Evolutionary conservation across 2,329 filamentous ascomycete genomes (phyloP).

Genomic region (Chaetoscypha palmicola): DNA sequence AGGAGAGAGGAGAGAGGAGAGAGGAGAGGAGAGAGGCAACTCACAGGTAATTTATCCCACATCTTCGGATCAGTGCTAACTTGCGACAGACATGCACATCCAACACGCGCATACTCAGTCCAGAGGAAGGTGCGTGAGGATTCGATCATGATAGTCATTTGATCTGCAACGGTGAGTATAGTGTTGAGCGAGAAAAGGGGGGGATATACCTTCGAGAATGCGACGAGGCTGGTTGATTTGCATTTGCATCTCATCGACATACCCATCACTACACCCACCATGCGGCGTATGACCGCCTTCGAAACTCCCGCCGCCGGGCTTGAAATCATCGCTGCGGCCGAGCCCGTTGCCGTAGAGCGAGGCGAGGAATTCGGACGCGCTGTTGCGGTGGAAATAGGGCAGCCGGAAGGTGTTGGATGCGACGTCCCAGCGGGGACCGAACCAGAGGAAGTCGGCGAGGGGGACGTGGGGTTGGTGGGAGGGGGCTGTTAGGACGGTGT

Average conservation of each 20-base stretch:
- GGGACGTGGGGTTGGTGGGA: constrained; percentile 48
- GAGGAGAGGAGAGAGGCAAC: constrained; percentile 39
- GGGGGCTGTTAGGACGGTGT: constrained; percentile 55
- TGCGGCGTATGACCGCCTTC: constrained; percentile 30
- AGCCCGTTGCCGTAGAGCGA: constrained; percentile 38
- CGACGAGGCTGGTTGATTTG: constrained; percentile 37
- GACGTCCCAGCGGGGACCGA: constrained; percentile 60
- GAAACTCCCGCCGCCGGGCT: constrained; percentile 40
- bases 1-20: no score
- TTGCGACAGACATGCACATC: constrained; percentile 29
- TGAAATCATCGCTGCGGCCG: constrained; percentile 37
- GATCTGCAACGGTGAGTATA: constrained; percentile 36
- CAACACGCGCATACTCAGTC: constrained; percentile 45
- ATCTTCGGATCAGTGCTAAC: constrained; percentile 38
- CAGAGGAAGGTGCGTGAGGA: constrained; percentile 47
- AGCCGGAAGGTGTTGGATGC: constrained; percentile 51
- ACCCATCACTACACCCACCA: constrained; percentile 42
- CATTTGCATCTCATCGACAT: constrained; percentile 38
- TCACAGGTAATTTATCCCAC: constrained; percentile 47
- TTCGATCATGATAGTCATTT: constrained; percentile 45
- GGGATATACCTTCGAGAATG: constrained; percentile 33
- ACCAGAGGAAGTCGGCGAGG: constrained; percentile 59
- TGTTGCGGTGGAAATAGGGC: constrained; percentile 51
- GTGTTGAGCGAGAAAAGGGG: constrained; percentile 10
- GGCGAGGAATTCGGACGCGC: constrained; percentile 42